Evolutionary conservation across 352 stramenopile species (phyloP), one percentile per base, ranked within the genome.

Genomic region (Pythium rishiriense): DNA sequence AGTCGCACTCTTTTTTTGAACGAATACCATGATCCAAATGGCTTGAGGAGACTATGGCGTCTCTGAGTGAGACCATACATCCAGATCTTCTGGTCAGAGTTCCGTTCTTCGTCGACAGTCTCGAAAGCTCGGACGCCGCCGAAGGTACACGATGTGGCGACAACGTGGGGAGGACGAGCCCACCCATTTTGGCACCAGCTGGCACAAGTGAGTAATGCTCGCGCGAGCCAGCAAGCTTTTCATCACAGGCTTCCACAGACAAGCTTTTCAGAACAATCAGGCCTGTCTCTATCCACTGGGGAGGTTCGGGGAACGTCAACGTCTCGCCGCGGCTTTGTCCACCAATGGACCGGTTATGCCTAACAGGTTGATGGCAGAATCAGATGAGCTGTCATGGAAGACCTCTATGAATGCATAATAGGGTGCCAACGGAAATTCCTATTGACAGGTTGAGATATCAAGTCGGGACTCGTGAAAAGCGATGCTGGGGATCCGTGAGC

Each of bases 381-480:
- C 54, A 61, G 54, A 58, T 51, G 26, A 52, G 39, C 21, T 22
- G 42, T 61, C 42, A 52, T 17, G 24, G 26, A 61, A 61, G 31
- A 61, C 54, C 54, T 61, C 11, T 53, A 9, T 22, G 10, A 61
- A 52, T 14, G 3, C 0, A 61, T 61, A 29, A 19, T 29, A 7
- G 11, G 25, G n/a, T n/a, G n/a, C n/a, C n/a, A n/a, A n/a, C n/a
- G n/a, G n/a, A n/a, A n/a, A n/a, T n/a, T n/a, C n/a, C n/a, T n/a
- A n/a, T n/a, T n/a, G n/a, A n/a, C n/a, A n/a, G n/a, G n/a, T n/a
- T n/a, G n/a, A n/a, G n/a, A n/a, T 37, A 37, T 11, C 31, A 37
- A 37, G 11, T 11, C 31, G 6, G 31, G 11, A 37, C 31, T 14
- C 17, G 33, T 14, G 33, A 39, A 14, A 39, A 39, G 9, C 33